Percentiles rank a stretch among this genome's conserved stretches.
phyloP scores from a whole-genome alignment of 2,329 filamentous ascomycete species.

The Stachybotrys elegans region DNA sequence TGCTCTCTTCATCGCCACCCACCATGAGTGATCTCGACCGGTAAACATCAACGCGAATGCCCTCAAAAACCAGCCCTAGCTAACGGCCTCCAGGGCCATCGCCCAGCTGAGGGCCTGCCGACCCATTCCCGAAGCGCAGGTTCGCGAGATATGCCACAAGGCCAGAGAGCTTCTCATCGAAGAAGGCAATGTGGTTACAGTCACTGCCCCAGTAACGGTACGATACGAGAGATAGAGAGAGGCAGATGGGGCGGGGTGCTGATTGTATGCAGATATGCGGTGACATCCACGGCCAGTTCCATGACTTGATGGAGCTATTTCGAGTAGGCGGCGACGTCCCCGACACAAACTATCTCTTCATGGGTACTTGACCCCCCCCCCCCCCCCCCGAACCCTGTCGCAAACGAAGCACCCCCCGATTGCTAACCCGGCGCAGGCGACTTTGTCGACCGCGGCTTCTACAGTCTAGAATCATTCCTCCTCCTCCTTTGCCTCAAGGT shows the following conservation, averaged over 20 bases:
- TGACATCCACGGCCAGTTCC: constrained; percentile 95
- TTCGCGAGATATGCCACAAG: constrained; percentile 95
- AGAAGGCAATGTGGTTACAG: constrained; percentile 94
- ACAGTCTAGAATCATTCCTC: constrained; percentile 96
- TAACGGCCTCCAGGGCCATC: constrained; percentile 64
- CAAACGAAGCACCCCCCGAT: too few species aligned
- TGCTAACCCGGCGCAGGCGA: too few species aligned
- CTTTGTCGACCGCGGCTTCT: constrained; percentile 98
- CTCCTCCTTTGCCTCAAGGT: constrained; percentile 96
- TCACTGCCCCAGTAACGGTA: constrained; percentile 91
- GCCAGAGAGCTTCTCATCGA: constrained; percentile 93
- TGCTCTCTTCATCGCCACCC: constrained; percentile 8
- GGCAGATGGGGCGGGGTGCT: too few species aligned
- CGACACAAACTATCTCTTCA: constrained; percentile 95
- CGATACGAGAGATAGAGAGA: too few species aligned
- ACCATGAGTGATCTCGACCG: constrained; percentile 85
- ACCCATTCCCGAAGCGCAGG: constrained; percentile 91
- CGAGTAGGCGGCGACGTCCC: constrained; percentile 89
- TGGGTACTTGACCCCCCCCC: constrained; percentile 53
- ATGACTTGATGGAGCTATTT: constrained; percentile 95
- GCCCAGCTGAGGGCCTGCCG: constrained; percentile 92
- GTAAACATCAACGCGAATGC: too few species aligned
- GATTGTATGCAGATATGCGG: constrained; percentile 76
- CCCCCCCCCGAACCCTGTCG: too few species aligned
- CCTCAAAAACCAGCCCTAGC: too few species aligned